Conservation (phyloP, 108 stramenopile species). For the Nannochloropsis gaditana region DNA sequence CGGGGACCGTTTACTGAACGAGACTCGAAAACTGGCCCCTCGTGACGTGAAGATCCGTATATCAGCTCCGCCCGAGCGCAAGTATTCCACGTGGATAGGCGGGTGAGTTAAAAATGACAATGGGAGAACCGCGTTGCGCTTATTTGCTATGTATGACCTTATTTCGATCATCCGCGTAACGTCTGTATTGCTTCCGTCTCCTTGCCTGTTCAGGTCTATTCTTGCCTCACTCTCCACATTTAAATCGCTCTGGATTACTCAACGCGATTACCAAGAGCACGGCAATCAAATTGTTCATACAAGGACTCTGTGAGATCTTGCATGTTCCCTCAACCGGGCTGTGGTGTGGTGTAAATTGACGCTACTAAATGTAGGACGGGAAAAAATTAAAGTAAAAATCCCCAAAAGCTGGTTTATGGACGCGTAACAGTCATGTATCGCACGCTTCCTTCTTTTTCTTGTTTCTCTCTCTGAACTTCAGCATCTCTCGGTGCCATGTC, state of each 20-base stretch:
- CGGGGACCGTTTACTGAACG: slow-evolving; percentile 83
- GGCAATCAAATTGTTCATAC: slow-evolving; percentile 32
- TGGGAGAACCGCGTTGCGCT: no score
- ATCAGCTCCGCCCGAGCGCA: slow-evolving; percentile 54
- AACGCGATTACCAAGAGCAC: slow-evolving; percentile 83
- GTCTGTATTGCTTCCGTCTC: no score
- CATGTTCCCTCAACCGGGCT: not conserved
- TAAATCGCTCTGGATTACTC: slow-evolving; percentile 75
- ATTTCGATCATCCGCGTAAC: no score
- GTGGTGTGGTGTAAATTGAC: no score
- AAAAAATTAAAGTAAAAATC: no score
- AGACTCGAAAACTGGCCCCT: slow-evolving; percentile 52
- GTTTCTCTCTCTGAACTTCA: not conserved
- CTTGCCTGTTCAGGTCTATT: slow-evolving; percentile 16
- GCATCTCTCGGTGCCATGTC: not conserved
- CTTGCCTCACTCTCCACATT: slow-evolving; percentile 40
- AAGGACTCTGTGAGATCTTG: slow-evolving; percentile 24
- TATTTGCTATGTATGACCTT: no score
- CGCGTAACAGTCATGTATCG: not conserved
- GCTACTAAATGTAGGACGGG: no score
- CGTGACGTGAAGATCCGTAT: slow-evolving; percentile 53
- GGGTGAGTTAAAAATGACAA: slow-evolving; percentile 51
- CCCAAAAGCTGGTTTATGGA: no score
- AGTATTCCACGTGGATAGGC: slow-evolving; percentile 71
- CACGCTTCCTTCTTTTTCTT: not conserved